Conservation (phyloP, 1,139 yeast genomes). For the Suhomyces choctaworum region DNA sequence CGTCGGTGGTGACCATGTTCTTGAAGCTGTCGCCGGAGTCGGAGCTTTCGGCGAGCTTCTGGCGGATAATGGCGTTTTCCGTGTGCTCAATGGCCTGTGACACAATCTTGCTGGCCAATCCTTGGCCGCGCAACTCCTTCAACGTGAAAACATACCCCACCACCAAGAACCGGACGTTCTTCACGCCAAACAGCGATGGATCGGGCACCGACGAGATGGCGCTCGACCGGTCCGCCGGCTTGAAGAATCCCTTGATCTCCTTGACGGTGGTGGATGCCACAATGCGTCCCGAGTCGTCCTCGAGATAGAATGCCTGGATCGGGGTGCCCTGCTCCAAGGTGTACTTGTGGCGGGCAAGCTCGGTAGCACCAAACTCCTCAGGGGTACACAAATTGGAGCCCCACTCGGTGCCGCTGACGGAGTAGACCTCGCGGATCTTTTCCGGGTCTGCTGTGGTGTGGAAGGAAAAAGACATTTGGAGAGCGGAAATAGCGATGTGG, state of each 20-base stretch:
- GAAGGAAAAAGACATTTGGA: slow-evolving; percentile 16
- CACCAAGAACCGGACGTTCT: slow-evolving; percentile 28
- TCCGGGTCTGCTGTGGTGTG: slow-evolving; percentile 30
- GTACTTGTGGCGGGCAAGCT: slow-evolving; percentile 18
- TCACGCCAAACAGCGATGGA: slow-evolving; percentile 36
- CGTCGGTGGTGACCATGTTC: slow-evolving; percentile 32
- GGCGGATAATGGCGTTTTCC: slow-evolving; percentile 32
- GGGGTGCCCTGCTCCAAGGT: slow-evolving; percentile 16
- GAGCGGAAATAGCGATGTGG: no score
- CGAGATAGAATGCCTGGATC: slow-evolving; percentile 29
- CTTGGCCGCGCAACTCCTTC: slow-evolving; percentile 29
- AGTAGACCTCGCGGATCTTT: slow-evolving; percentile 27
- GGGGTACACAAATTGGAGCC: slow-evolving; percentile 24
- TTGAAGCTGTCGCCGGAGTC: slow-evolving; percentile 28
- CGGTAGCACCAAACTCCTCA: slow-evolving; percentile 28
- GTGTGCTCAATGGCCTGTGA: slow-evolving; percentile 31
- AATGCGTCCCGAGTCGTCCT: slow-evolving; percentile 28
- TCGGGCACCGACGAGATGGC: slow-evolving; percentile 36
- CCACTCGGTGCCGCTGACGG: slow-evolving; percentile 34
- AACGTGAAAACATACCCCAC: slow-evolving; percentile 34
- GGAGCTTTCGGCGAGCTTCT: slow-evolving; percentile 26
- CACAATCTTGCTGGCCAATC: slow-evolving; percentile 33
- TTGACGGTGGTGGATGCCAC: slow-evolving; percentile 31
- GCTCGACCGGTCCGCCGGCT: slow-evolving; percentile 31
- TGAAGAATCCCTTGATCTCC: slow-evolving; percentile 30